A percentile compares a stretch with the other conserved stretches of the same genome.
phyloP scores from a whole-genome alignment of 495 filamentous ascomycete genomes.

The Talaromyces nanjingensis region DNA sequence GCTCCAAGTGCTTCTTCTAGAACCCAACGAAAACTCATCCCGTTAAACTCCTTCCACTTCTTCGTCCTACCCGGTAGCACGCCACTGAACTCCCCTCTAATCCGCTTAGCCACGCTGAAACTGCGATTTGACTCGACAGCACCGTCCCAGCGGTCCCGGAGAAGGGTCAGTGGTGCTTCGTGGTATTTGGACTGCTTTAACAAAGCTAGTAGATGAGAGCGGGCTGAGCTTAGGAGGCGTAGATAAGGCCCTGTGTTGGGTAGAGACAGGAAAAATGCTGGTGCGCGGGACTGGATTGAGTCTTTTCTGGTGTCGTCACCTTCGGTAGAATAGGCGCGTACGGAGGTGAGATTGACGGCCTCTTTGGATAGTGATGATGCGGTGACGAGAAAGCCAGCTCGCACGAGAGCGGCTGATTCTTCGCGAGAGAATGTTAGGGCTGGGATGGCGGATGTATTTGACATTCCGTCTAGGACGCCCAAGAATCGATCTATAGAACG shows the following conservation, averaged over 20 bases:
- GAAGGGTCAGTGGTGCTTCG: slow-evolving; percentile 58
- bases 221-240: slow-evolving; percentile 58
- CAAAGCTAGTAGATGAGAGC: slow-evolving; percentile 58
- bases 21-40: slow-evolving; percentile 71
- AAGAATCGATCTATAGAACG: slow-evolving; percentile 45
- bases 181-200: slow-evolving; percentile 56
- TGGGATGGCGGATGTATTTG: slow-evolving; percentile 44
- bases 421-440: slow-evolving; percentile 37
- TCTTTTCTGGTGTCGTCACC: slow-evolving; percentile 13
- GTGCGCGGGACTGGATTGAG: slow-evolving; percentile 24
- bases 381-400: slow-evolving; percentile 64
- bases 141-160: slow-evolving; percentile 78
- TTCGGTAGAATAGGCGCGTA: slow-evolving; percentile 39
- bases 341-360: slow-evolving; percentile 43
- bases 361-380: slow-evolving; percentile 38
- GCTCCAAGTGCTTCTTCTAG: slow-evolving; percentile 71
- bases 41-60: slow-evolving; percentile 78
- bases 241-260: slow-evolving; percentile 70
- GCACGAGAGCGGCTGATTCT: slow-evolving; percentile 54
- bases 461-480: slow-evolving; percentile 45
- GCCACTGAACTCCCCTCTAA: slow-evolving; percentile 61
- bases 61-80: slow-evolving; percentile 66
- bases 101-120: slow-evolving; percentile 51
- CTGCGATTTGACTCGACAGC: slow-evolving; percentile 54
- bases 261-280: slow-evolving; percentile 55